Percentiles rank a stretch among this genome's conserved stretches.
phyloP scores from a whole-genome alignment of 495 filamentous ascomycete genomes.

The Penicillium ochrochloron region DNA sequence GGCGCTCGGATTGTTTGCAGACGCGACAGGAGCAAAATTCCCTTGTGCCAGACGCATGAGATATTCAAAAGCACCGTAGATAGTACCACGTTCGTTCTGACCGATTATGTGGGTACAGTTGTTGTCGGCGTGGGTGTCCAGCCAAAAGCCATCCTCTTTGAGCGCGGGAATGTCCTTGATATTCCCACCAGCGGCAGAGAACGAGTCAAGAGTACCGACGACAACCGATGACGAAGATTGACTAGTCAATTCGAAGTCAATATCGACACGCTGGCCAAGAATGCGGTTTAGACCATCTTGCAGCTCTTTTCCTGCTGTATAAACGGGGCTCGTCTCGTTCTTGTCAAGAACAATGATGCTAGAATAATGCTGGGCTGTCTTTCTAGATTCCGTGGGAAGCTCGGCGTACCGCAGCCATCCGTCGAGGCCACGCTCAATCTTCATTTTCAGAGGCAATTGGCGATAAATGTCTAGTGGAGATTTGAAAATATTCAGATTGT shows the following conservation, averaged over 20 bases:
- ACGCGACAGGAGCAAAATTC: slow-evolving; percentile 54
- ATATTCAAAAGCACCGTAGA: slow-evolving; percentile 70
- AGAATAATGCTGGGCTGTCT: slow-evolving; percentile 40
- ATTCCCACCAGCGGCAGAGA: background rate
- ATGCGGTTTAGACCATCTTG: slow-evolving; percentile 58
- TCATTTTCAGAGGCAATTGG: background rate
- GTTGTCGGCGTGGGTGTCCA: background rate
- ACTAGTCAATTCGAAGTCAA: background rate
- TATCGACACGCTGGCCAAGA: slow-evolving; percentile 45
- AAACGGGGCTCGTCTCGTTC: slow-evolving; percentile 54
- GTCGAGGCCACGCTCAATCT: slow-evolving; percentile 54
- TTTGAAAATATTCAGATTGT: background rate
- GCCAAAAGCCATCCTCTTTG: background rate
- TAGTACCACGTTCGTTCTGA: slow-evolving; percentile 64
- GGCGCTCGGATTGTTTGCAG: slow-evolving; percentile 55
- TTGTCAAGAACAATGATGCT: slow-evolving; percentile 58
- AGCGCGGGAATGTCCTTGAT: background rate
- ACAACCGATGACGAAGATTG: background rate
- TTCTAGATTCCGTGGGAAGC: slow-evolving; percentile 41
- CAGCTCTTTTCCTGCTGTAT: slow-evolving; percentile 60
- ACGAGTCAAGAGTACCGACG: background rate
- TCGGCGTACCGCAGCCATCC: slow-evolving; percentile 68
- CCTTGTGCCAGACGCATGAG: slow-evolving; percentile 63
- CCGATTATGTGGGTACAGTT: slow-evolving; percentile 56
- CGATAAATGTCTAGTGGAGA: background rate